Percentiles rank a stretch among this genome's conserved stretches.
phyloP scores from a whole-genome alignment of 169 alveolate genomes.

The Plasmodium reichenowi region DNA sequence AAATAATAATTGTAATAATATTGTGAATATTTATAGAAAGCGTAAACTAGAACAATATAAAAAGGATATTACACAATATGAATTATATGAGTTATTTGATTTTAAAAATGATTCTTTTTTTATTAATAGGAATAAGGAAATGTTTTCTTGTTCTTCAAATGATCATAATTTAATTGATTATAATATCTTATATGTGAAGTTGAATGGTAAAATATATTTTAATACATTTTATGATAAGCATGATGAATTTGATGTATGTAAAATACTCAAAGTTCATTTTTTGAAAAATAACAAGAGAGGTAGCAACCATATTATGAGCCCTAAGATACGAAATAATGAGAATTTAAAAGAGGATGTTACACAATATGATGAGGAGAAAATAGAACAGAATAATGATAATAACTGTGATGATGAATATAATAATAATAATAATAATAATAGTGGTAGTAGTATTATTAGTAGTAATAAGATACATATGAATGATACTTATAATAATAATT shows the following conservation, averaged over 20 bases:
- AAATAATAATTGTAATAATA: constrained; percentile 3
- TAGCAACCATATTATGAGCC: background rate
- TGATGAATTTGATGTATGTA: constrained; percentile 52
- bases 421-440: background rate
- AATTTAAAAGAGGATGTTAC: background rate
- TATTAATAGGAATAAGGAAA: constrained; percentile 31
- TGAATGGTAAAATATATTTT: constrained; percentile 65
- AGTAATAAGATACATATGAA: constrained; percentile 41
- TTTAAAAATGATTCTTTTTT: constrained; percentile 48
- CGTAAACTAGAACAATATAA: constrained; percentile 38
- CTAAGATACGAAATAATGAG: background rate
- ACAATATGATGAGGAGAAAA: background rate
- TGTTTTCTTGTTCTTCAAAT: constrained; percentile 13
- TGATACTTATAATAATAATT: constrained; percentile 31
- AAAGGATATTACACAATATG: constrained; percentile 52
- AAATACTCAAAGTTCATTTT: constrained; percentile 39
- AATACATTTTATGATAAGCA: constrained; percentile 24
- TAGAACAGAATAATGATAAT: background rate
- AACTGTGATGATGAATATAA: background rate
- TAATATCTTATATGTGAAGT: constrained; percentile 18
- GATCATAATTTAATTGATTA: constrained; percentile 5
- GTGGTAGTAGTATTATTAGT: background rate
- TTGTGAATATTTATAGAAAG: constrained; percentile 14
- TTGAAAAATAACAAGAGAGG: background rate
- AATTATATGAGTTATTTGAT: constrained; percentile 42